Base-by-base conservation (phyloP, 2,329 filamentous ascomycete species). In the Ophiostoma ulmi region DNA sequence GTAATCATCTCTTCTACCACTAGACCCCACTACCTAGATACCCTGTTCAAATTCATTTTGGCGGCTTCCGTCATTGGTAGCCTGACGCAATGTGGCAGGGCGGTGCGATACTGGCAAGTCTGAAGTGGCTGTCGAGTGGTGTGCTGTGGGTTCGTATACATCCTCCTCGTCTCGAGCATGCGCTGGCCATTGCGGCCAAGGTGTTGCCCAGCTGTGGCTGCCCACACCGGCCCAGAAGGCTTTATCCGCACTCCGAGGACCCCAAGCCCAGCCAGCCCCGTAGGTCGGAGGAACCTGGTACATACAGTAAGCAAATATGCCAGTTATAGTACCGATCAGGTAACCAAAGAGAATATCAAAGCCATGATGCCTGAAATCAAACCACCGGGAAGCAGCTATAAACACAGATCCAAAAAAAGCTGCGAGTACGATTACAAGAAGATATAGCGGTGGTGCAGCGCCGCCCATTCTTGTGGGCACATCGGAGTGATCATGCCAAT, bases 181-280 rank as follows among this genome's bases (percentile, higher is more conserved):
- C 3, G 17, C n/a, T 11, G 70, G 5, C 70, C 68, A 66, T 67
- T 67, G 70, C 4, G 44, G 64, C 69, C 76, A 79, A 77, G 73
- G 83, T 80, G 14, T 26, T 4, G 73, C 70, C 74, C 86, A 88
- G 72, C 85, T 86, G 73, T 84, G 81, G 63, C 84, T 85, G 0
- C 87, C 91, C 0, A 92, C 85, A 14, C 91, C 91, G 22, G 91
- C 88, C 83, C 90, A 93, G 78, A 94, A 97, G 0, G 92, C 91
- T 73, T 73, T 73, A 70, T 89, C 85, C 63, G 83, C 82, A 76
- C 87, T 91, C 68, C 94, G 85, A 0, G 93, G 89, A 2, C 91
- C 93, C 94, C 93, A 97, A 0, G 92, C 88, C 93, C 93, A 97
- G 17, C 94, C 94, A 1, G 90, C 91, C 7, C 93, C 93, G n/a